Base-by-base conservation (phyloP, 495 filamentous ascomycete genomes). In the Aspergillus diversus region DNA sequence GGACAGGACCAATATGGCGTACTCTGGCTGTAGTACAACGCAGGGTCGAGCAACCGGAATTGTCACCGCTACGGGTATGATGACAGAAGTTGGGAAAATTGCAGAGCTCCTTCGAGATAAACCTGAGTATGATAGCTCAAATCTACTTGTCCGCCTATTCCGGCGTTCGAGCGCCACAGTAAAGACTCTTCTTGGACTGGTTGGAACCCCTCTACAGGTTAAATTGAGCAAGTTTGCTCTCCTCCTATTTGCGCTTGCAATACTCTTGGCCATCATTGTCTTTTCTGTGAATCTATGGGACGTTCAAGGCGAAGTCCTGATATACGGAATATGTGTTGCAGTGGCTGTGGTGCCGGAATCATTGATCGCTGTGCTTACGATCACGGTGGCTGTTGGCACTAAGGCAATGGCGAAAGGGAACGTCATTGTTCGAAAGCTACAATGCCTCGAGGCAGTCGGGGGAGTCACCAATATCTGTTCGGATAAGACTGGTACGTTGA, bases 391-490 rank as follows among this genome's bases (percentile, higher is more conserved):
- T 9, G 83, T 89, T 15, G 89, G 88, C 21, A 87, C 86, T 11
- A 90, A 90, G 68, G 82, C 84, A 16, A 94, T 95, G 91, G 81
- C 87, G 1, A 87, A 86, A 68, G 81, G 87, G 5, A 90, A 91
- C 60, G 91, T 94, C 8, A 87, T 94, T 50, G 86, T 93, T 31
- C 88, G 91, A n/a, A 86, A 91, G 65, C 79, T 93, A 27, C 89
- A 88, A 56, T 90, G 91, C 8, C 83, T 95, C 0, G 91, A 95
- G 72, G 91, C 91, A 2, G 85, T 95, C 13, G 92, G 91, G 12
- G 91, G 90, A 42, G 89, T 94, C 39, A 93, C 90, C 57, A 93
- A 93, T 67, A 94, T 95, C 65, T 95, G 91, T 73, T 93, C 90
- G 8, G 91, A 95, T 73, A 95, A 95, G 70, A 95, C 91, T 3